A percentile compares a stretch with the other conserved stretches of the same genome.
phyloP scores from a whole-genome alignment of 208 protist genomes.

The Leishmania tarentolae region DNA sequence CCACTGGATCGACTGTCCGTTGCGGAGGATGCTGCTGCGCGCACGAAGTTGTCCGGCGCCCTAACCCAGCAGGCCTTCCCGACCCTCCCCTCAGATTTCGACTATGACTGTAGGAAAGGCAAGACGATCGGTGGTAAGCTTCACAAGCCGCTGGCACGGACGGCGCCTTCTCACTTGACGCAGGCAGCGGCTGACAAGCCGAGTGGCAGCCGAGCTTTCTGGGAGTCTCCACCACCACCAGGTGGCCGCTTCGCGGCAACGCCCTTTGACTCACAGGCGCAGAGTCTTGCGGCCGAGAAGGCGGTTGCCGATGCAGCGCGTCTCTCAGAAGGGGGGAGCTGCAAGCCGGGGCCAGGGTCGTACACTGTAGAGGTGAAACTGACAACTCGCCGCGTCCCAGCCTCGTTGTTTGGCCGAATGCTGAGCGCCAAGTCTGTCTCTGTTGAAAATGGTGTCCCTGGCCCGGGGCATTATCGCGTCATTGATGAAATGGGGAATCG shows the following conservation, averaged over 20 bases:
- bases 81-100: conserved; percentile 80
- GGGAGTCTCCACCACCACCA: conserved; percentile 21
- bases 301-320: conserved; percentile 21
- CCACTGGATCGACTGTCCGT: conserved; percentile 1
- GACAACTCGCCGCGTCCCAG: conserved; percentile 14
- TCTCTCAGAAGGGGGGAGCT: conserved; percentile 11
- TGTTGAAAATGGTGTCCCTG: conserved; percentile 48
- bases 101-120: conserved; percentile 75
- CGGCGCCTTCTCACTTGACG: conserved; percentile 1
- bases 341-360: conserved; percentile 14
- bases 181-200: conserved; percentile 25
- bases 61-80: conserved; percentile 10
- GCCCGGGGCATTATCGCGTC: conserved; percentile 60
- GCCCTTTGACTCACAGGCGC: conserved; percentile 37
- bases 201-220: conserved; percentile 23
- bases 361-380: conserved; percentile 24
- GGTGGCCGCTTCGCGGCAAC: conserved; percentile 42
- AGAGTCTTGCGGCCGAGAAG: conserved; percentile 12
- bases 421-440: conserved; percentile 29
- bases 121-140: conserved; percentile 53
- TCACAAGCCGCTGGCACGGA: conserved; percentile 12
- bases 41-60: background rate
- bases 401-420: conserved; percentile 34
- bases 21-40: conserved; percentile 7
- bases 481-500: conserved; percentile 12